Base-by-base conservation (phyloP, 2,329 filamentous ascomycete genomes). In the Aspergillus versicolor region DNA sequence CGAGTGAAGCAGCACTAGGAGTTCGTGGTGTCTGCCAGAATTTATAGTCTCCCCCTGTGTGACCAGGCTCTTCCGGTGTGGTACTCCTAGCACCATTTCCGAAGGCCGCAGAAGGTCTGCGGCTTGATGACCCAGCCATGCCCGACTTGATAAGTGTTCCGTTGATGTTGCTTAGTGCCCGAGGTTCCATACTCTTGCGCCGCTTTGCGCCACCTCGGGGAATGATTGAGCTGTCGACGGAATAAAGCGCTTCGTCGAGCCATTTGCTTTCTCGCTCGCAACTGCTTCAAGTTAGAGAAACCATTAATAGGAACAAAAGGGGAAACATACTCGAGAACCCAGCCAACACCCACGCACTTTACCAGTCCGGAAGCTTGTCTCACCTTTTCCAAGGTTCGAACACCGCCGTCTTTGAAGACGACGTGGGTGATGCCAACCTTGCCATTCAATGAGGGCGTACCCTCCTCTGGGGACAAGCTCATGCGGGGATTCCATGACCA, bases 351-450 rank as follows among this genome's bases (percentile, higher is more conserved):
- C 54, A 96, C 91, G 74, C 91, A 95, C 65, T 90, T 87, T 38
- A 96, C 89, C 30, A 90, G 80, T 5, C 90, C 90, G 13, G 84
- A 82, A 40, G 84, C 87, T 65, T 88, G 83, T 56, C 86, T 82
- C 6, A 93, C 88, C 74, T 92, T 95, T 69, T 95, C 88, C 63
- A 96, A 75, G 0, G 91, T 96, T 24, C 88, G 82, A 67, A 88
- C 87, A 42, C 87, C 87, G 45, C 92, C 92, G 68, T 96, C 92
- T 72, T 96, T 96, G 79, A 87, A 96, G 6, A 96, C 85, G 7
- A 96, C 89, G 68, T 96, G 92, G 0, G 91, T 96, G 65, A 96
- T 90, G 5, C 88, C 89, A 58, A 91, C 78, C 70, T 86, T 88
- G 48, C 67, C 66, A 13, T 74, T 69, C 48, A 67, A 70, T 5